These are phyloP conservation scores for Penicillium thymicola DNA, from an alignment of 2,329 filamentous ascomycete species.

Conservation along the genomic window DNA sequence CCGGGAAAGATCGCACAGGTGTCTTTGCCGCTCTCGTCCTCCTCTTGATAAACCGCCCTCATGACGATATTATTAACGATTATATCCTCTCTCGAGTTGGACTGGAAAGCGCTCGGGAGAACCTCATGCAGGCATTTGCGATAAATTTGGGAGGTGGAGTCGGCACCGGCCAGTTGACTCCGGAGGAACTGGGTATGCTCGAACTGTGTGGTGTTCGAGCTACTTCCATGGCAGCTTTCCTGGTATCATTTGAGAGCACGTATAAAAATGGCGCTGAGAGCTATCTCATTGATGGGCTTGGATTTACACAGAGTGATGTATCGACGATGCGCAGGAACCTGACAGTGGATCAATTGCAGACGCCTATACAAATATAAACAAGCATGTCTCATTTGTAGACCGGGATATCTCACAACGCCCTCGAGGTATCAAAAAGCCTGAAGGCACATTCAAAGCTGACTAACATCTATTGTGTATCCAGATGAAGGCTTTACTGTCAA, in stretches of 20 bases:
- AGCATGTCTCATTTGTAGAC: too few species aligned
- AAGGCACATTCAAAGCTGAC: too few species aligned
- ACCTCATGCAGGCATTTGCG: conserved; percentile 18
- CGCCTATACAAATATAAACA: not conserved
- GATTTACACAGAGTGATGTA: conserved; percentile 21
- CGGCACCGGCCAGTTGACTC: conserved; percentile 10
- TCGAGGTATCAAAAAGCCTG: too few species aligned
- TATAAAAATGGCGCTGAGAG: conserved; percentile 21
- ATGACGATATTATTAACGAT: conserved; percentile 60
- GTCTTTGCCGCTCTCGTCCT: conserved; percentile 67
- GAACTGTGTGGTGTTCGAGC: conserved; percentile 26
- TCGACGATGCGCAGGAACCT: conserved; percentile 22
- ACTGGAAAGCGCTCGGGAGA: conserved; percentile 24
- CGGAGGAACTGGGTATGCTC: conserved; percentile 24
- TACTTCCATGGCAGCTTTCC: conserved; percentile 25
- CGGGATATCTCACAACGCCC: too few species aligned
- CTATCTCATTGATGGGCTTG: conserved; percentile 23
- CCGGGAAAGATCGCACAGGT: conserved; percentile 77
- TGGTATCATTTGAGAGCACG: conserved; percentile 21
- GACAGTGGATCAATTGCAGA: not conserved
- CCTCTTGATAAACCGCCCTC: conserved; percentile 58
- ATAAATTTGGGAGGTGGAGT: conserved; percentile 11
- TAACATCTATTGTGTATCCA: too few species aligned
- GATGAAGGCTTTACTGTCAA: too few species aligned
- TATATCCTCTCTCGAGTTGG: conserved; percentile 49